These are phyloP conservation scores for Podospora appendiculata DNA, from an alignment of 495 filamentous ascomycete species.

Conservation along the genomic window DNA sequence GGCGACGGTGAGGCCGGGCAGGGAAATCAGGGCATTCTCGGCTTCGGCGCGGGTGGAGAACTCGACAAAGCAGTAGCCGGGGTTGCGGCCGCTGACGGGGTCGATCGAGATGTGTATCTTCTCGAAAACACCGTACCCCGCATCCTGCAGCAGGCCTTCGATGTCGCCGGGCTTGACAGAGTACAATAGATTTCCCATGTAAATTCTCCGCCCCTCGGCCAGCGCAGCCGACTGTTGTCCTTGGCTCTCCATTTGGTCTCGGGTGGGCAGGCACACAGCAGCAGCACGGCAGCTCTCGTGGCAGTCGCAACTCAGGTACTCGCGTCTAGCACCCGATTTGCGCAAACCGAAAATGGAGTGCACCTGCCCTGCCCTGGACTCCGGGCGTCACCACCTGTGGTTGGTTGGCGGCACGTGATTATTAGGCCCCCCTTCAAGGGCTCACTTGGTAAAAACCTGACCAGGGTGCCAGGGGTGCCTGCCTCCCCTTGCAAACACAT, in stretches of 20 bases:
- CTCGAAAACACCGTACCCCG: constrained; percentile 37
- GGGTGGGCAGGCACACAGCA: no score
- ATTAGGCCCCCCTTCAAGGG: no score
- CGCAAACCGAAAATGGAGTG: no score
- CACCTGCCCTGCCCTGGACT: no score
- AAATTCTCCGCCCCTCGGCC: constrained; percentile 47
- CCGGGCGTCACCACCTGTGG: no score
- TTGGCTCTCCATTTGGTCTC: background rate
- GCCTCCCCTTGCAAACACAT: no score
- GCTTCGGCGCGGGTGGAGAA: constrained; percentile 48
- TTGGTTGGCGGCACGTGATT: no score
- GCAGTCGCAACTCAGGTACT: no score
- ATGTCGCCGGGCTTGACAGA: constrained; percentile 55
- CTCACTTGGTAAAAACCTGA: no score
- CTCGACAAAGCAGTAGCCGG: constrained; percentile 67
- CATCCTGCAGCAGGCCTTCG: constrained; percentile 44
- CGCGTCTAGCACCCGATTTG: no score
- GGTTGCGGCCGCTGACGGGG: constrained; percentile 59
- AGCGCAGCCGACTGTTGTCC: constrained; percentile 26
- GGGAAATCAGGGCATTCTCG: constrained; percentile 44
- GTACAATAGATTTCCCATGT: constrained; percentile 64
- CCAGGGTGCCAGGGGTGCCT: no score
- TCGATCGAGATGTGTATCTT: constrained; percentile 61
- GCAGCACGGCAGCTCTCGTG: no score
- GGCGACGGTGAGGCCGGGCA: constrained; percentile 46